Evolutionary conservation across 2,329 filamentous ascomycete species (phyloP), one percentile per base, ranked within the genome.

Genomic region (Lachnellula suecica): DNA sequence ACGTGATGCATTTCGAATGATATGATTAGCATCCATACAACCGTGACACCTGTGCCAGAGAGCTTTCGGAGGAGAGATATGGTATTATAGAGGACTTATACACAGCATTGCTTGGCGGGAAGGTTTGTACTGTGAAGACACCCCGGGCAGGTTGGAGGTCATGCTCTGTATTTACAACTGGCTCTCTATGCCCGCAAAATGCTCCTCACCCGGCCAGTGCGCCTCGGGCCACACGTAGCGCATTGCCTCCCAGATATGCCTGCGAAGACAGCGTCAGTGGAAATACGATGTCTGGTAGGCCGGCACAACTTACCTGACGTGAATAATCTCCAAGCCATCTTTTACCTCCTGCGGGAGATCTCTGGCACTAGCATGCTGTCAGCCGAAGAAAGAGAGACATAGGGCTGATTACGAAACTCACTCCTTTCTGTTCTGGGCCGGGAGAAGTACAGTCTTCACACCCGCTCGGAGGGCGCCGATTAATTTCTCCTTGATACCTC

Each of bases 401-500:
- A 20, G 25, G 37, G 23, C 35, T 44, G 19, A 17, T n/a, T 47
- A 27, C 15, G 35, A 43, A 44, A 47, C 63, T 59, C 62, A 65
- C 66, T 99, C 94, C 73, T 97, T 97, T 58, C 86, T 82, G 70
- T 99, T 99, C 62, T 89, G 87, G 27, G 87, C 82, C 3, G 94
- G 94, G 7, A 99, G 76, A 54, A 99, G 71, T 7, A 99, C 93
- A 27, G 90, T 93, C 79, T 96, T 96, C 56, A 99, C 93, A 24
- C 94, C 94, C 2, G 94, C 94, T 50, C 93, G 82, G 67, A 95
- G 78, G 8, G 94, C 94, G 20, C 94, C 94, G 67, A 99, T 97
- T 48, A 97, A 79, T 72, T 99, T 99, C 82, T 99, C 93, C 74
- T 97, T 97, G 74, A 99, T 97, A 17, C 94, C 94, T 48, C 94